Base-by-base conservation (phyloP, 495 filamentous ascomycete genomes). In the Geopyxis carbonaria region DNA sequence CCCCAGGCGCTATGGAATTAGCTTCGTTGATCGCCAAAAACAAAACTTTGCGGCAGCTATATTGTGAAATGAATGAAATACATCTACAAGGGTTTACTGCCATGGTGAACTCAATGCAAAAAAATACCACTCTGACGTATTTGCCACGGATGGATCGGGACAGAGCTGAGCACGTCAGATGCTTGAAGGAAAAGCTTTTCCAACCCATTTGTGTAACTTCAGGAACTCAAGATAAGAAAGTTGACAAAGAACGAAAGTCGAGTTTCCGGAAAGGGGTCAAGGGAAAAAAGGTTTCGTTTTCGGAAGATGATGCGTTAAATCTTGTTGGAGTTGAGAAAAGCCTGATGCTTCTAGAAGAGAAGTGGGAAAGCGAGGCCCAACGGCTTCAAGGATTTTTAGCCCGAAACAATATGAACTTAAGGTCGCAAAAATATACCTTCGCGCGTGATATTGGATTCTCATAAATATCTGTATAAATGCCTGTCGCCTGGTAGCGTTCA, bases 1-100 rank as follows among this genome's bases (percentile, higher is more conserved):
- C 44, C 27, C 47, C 44, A 48, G 80, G 80, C 14, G 80, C 80
- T 6, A 78, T 72, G 50, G 80, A 76, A 2, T 56, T 86, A 29
- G 71, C 79, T n/a, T 74, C 79, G n/a, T 76, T 85, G 15, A 60
- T 86, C 3, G 71, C 76, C 39, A 66, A 64, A 31, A 86, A 85
- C 47, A 58, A 53, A 4, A 68, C 65, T 9, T 63, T 86, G 0
- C 66, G 66, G 11, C 74, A 84, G 50, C 63, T 86, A 5, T 61
- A 81, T 44, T 85, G 80, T 53, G 80, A 81, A 45, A 72, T 76
- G 53, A 86, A 86, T 42, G 76, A 76, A 38, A 80, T 86, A 45
- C 75, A 75, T 37, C 66, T 85, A 2, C 72, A 78, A 42, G 80
- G 76, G 3, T 78, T 86, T 46, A 83, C 79, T 2, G 76, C 79